Conservation (phyloP, 306 rosid genomes). For the Glycyrrhiza uralensis region DNA sequence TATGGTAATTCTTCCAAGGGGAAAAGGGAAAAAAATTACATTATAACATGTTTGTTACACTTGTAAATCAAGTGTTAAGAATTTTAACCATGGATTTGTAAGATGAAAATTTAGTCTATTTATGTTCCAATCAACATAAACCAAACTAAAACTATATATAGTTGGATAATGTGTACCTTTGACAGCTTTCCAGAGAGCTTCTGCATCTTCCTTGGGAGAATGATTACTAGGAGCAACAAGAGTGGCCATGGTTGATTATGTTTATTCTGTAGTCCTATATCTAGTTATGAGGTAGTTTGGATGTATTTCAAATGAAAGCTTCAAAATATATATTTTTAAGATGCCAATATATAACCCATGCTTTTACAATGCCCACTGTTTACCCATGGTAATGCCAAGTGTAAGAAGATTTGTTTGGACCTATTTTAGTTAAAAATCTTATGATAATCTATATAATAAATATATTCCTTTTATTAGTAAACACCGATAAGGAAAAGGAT, state of each 20-base stretch:
- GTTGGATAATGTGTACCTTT: conserved; percentile 33
- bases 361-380: not conserved
- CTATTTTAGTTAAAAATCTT: not conserved
- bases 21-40: no score
- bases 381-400: not conserved
- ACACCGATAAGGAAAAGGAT: not conserved
- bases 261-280: not conserved
- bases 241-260: conserved; percentile 42
- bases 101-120: not conserved
- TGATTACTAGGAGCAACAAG: conserved; percentile 23
- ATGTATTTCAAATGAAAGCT: not conserved
- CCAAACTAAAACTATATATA: not conserved
- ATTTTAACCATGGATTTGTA: not conserved
- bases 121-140: not conserved
- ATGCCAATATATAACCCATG: not conserved
- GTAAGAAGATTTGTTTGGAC: not conserved
- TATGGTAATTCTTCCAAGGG: no score
- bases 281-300: not conserved
- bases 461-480: not conserved
- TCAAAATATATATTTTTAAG: not conserved
- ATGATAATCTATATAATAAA: not conserved
- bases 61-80: not conserved
- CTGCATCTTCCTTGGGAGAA: conserved; percentile 52
- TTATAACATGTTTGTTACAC: not conserved
- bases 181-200: conserved; percentile 45